Percentiles rank a stretch among this genome's conserved stretches.
phyloP scores from a whole-genome alignment of 2,329 filamentous ascomycete genomes.

The Penicillium sp. region DNA sequence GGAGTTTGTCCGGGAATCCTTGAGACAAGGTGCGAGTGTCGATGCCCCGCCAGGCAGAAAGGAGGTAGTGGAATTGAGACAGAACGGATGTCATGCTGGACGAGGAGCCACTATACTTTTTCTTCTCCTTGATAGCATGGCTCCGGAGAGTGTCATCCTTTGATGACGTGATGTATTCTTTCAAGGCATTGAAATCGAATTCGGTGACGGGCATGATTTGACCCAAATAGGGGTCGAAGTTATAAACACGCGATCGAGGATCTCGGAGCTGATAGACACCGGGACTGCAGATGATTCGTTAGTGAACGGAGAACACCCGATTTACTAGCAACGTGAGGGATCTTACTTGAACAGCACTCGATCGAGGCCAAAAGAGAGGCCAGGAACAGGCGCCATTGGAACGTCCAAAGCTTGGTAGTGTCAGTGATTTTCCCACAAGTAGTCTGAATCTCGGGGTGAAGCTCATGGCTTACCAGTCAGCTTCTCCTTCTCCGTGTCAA shows the following conservation, averaged over 20 bases:
- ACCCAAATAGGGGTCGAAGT: conserved; percentile 92
- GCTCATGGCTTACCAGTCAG: conserved; percentile 17
- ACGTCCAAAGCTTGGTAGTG: conserved; percentile 31
- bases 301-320: neutral
- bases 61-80: conserved; percentile 84
- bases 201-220: conserved; percentile 88
- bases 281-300: conserved; percentile 40
- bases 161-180: conserved; percentile 86
- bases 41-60: conserved; percentile 75
- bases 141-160: conserved; percentile 66
- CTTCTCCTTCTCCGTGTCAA: conserved; percentile 6
- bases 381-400: conserved; percentile 52
- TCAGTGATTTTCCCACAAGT: conserved; percentile 4
- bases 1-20: conserved; percentile 56
- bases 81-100: conserved; percentile 91
- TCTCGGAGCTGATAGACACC: conserved; percentile 92
- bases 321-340: neutral
- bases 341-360: conserved; percentile 82
- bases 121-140: conserved; percentile 60
- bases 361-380: conserved; percentile 68
- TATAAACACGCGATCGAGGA: conserved; percentile 78
- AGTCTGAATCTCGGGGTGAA: neutral
- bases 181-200: conserved; percentile 84
- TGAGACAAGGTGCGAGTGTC: conserved; percentile 62
- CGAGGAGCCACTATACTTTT: conserved; percentile 88